Percentiles rank a stretch among this genome's conserved stretches.
Conservation (phyloP, 495 filamentous ascomycete genomes). For the Talaromyces trachyspermus region DNA sequence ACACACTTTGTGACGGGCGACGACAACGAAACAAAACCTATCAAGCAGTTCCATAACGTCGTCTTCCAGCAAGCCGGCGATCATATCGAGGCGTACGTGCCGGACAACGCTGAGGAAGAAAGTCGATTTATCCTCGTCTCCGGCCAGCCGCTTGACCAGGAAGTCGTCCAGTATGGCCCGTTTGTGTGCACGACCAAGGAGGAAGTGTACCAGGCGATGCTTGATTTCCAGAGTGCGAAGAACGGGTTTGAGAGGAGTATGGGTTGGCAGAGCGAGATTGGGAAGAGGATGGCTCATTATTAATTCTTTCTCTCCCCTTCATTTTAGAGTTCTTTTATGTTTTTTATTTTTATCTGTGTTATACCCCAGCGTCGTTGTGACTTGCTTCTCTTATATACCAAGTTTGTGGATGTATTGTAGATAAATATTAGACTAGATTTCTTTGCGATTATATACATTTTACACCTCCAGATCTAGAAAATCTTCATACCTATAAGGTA, state of each 20-base stretch:
- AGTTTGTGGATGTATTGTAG: too few relatives aligned
- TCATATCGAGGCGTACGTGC: slow-evolving; percentile 59
- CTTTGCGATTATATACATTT: too few relatives aligned
- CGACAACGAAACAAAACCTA: slow-evolving; percentile 35
- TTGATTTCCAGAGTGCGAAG: slow-evolving; percentile 72
- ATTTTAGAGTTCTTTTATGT: slow-evolving; percentile 5
- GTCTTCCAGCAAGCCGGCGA: slow-evolving; percentile 82
- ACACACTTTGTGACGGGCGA: slow-evolving; percentile 58
- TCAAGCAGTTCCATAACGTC: slow-evolving; percentile 77
- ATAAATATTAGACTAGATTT: too few relatives aligned
- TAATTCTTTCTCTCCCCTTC: too few relatives aligned
- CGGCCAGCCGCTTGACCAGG: slow-evolving; percentile 81
- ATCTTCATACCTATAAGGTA: too few relatives aligned
- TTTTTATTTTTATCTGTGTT: background rate
- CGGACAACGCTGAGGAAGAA: slow-evolving; percentile 56
- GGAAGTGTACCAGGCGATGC: slow-evolving; percentile 83
- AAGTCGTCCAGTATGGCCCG: slow-evolving; percentile 91
- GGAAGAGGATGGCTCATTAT: slow-evolving; percentile 59
- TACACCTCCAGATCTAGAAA: too few relatives aligned
- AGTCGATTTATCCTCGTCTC: slow-evolving; percentile 73
- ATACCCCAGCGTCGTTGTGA: background rate
- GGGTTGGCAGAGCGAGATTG: slow-evolving; percentile 88
- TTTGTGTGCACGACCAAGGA: slow-evolving; percentile 83
- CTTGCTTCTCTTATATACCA: background rate
- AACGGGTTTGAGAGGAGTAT: slow-evolving; percentile 89